Evolutionary conservation across 2,329 filamentous ascomycete genomes (phyloP), one percentile per base, ranked within the genome.

Genomic region (Ophiostoma novo-ulmi): DNA sequence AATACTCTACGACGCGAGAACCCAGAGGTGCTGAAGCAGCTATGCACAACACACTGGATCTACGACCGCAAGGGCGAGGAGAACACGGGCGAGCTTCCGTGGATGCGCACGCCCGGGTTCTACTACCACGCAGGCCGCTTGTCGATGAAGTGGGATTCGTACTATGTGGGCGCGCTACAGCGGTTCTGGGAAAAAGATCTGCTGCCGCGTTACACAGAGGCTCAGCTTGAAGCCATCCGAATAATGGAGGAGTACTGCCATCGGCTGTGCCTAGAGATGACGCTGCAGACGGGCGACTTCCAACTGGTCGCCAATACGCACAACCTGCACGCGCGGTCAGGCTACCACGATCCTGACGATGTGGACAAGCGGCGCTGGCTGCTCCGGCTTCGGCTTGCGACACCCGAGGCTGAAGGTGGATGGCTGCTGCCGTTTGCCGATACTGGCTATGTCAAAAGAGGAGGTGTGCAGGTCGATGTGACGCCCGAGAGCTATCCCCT

Each of bases 131-230:
- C 52, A 11, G n/a, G n/a, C n/a, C n/a, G 52, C n/a, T 26, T 55
- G n/a, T 26, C 52, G 52, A 55, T 55, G 52, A 55, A 55, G n/a
- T 55, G 52, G 52, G 52, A 26, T n/a, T 55, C 52, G n/a, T 55
- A 55, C 52, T 55, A 55, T 14, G 52, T 55, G 7, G 52, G 52
- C n/a, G n/a, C 52, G 6, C 52, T 55, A n/a, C 52, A 55, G n/a
- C 52, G 52, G 52, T 55, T 55, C n/a, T 55, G 52, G 52, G 52
- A 55, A 26, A 55, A 55, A n/a, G 52, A 55, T n/a, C 10, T 55
- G n/a, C 52, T 55, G 52, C 52, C 52, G 22, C 52, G 52, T 7
- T 55, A 55, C 52, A 22, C 52, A 22, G 52, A 55, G n/a, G 52
- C 52, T 13, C 52, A 55, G 6, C 52, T 55, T 6, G 52, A 55